Base-by-base conservation (phyloP, 164 flowering plant species). In the Macadamia integrifolia region DNA sequence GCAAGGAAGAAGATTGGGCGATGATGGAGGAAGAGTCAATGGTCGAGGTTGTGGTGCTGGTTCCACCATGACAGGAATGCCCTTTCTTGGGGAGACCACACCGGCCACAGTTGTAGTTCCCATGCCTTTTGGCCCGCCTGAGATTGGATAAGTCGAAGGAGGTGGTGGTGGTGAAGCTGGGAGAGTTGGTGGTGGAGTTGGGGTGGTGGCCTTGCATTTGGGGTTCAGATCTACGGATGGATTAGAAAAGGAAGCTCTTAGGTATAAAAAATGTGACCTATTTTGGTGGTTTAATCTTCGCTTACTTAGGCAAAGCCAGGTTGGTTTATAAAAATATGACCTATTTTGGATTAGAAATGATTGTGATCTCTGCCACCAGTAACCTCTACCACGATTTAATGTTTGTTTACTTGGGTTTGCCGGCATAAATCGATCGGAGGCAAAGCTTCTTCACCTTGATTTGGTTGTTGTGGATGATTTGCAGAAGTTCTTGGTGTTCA, bases 11-110 rank as follows among this genome's bases (percentile, higher is more conserved):
- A 55, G 61, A 30, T 30, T 71, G 59, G 44, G 74, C 9, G 50
- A 73, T n/a, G 61, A 69, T 30, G 53, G 74, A 9, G 32, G 63
- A 30, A 35, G 72, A 60, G 50, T 72, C 17, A 58, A 67, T 23
- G 48, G 75, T 6, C 29, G 65, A 15, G 55, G 67, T 31, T 64
- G 77, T 31, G 71, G 66, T 29, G 50, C 74, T 29, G 56, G 63
- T 8, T 52, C 56, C 5, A 42, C 74, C 15, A 52, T 74, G 60
- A 74, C 98, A 95, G 50, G 65, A 17, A 68, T 92, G 99, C 72
- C 99, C 98, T 65, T 85, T 88, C 76, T 95, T 92, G 11, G 97
- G 99, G 9, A 59, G 84, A 12, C 99, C 98, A 60, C 99, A 91
- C 0, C 97, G 85, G 73, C 97, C 90, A 63, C 98, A 92, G 85